phyloP scores from a whole-genome alignment of 306 rosid species.

The Malus sylvestris region DNA sequence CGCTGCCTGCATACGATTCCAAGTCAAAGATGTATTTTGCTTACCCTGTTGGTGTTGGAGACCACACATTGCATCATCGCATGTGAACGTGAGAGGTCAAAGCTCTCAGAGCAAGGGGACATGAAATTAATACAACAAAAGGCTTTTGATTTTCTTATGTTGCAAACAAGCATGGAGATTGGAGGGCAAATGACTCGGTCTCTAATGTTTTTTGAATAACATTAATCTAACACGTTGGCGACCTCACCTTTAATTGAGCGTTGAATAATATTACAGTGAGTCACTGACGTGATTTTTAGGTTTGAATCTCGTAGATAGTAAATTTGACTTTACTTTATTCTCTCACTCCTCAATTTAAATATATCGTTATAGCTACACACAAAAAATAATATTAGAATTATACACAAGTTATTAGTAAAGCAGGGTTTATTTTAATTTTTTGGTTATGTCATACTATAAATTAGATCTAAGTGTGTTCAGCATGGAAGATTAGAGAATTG shows the following conservation, averaged over 20 bases:
- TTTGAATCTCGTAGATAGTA: too few relatives aligned
- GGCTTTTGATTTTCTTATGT: background rate
- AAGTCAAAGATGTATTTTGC: background rate
- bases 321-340: too few relatives aligned
- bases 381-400: background rate
- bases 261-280: background rate
- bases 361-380: background rate
- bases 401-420: background rate
- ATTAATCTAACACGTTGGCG: background rate
- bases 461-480: too few relatives aligned
- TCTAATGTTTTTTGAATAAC: background rate
- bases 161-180: background rate
- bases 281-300: too few relatives aligned
- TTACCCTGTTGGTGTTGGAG: background rate
- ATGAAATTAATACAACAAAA: background rate
- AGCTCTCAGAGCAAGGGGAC: background rate
- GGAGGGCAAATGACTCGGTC: background rate
- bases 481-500: background rate
- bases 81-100: background rate
- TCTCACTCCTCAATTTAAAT: too few relatives aligned
- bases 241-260: background rate
- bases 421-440: too few relatives aligned
- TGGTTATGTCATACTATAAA: too few relatives aligned
- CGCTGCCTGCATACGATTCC: background rate
- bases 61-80: background rate